A percentile compares a stretch with the other conserved stretches of the same genome.
Conservation (phyloP, 2,329 filamentous ascomycete species). For the Neonectria magnoliae region DNA sequence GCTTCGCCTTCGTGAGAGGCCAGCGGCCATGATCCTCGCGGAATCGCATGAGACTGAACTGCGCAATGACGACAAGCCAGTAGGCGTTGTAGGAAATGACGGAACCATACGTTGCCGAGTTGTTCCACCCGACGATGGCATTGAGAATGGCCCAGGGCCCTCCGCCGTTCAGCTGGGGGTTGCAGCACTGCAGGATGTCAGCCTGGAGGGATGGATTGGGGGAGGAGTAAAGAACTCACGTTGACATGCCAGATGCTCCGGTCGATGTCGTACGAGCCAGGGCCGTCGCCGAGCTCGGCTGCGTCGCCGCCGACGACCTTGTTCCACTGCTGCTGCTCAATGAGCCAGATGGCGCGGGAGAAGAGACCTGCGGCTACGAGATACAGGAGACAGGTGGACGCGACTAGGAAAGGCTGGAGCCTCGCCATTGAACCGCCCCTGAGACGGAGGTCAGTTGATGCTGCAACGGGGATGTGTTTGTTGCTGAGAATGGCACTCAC, state of each 20-base stretch:
- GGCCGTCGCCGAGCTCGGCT: constrained; percentile 63
- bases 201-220: neutral
- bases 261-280: constrained; percentile 82
- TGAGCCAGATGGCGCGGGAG: constrained; percentile 78
- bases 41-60: constrained; percentile 73
- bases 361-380: constrained; percentile 86
- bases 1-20: constrained; percentile 54
- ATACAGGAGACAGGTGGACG: constrained; percentile 85
- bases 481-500: constrained; percentile 52
- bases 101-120: constrained; percentile 87
- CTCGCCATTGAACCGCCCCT: constrained; percentile 57
- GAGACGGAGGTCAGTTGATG: constrained; percentile 5
- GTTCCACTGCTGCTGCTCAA: constrained; percentile 78
- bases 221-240: constrained; percentile 55
- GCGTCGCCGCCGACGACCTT: constrained; percentile 69
- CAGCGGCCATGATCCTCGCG: constrained; percentile 67
- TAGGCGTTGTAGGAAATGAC: constrained; percentile 89
- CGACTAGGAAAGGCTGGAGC: constrained; percentile 79
- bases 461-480: neutral
- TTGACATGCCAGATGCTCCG: constrained; percentile 87
- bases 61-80: constrained; percentile 81
- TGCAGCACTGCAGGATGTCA: constrained; percentile 72
- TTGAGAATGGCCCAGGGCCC: constrained; percentile 91
- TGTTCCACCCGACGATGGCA: constrained; percentile 85
- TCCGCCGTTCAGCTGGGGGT: constrained; percentile 74